Percentiles rank a stretch among this genome's conserved stretches.
Conservation (phyloP, 2,329 filamentous ascomycete species). For the Emericellopsis cladophorae region DNA sequence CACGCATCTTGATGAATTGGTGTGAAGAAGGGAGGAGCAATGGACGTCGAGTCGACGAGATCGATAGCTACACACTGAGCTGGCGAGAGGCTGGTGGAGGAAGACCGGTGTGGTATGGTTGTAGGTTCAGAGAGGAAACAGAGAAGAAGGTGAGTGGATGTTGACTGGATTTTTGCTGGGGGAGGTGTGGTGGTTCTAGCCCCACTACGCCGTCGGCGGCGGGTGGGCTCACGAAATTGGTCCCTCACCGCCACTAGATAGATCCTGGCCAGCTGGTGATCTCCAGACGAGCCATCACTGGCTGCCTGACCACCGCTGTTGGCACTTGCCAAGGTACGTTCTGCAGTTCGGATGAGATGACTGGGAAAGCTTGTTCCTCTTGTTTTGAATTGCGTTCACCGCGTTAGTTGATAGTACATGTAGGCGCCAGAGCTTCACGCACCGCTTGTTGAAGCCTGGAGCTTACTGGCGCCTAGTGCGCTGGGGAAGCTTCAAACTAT, state of each 20-base stretch:
- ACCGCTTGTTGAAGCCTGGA: too few species aligned
- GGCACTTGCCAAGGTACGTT: too few species aligned
- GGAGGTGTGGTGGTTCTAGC: constrained; percentile 8
- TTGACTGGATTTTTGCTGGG: constrained; percentile 20
- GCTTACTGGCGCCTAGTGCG: too few species aligned
- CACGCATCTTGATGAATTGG: constrained; percentile 42
- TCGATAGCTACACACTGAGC: constrained; percentile 19
- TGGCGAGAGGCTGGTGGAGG: constrained; percentile 8
- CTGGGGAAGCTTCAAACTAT: too few species aligned
- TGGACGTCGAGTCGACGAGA: constrained; percentile 7
- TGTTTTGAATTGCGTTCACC: too few species aligned
- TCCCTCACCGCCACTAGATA: constrained; percentile 20
- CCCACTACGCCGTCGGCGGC: too few species aligned
- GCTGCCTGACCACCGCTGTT: too few species aligned
- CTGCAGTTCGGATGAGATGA: too few species aligned
- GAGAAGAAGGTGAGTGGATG: constrained; percentile 12
- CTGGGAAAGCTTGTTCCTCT: too few species aligned
- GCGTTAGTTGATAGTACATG: too few species aligned
- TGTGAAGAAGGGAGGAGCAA: constrained; percentile 8
- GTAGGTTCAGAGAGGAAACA: constrained; percentile 5
- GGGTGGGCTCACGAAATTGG: constrained; percentile 10
- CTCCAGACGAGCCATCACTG: too few species aligned
- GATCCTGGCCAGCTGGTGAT: not conserved
- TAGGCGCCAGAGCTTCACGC: too few species aligned
- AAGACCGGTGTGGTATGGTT: constrained; percentile 5